Evolutionary conservation across 805 yeast species (phyloP), one percentile per base, ranked within the genome.

Genomic region (Suhomyces kilbournensis): DNA sequence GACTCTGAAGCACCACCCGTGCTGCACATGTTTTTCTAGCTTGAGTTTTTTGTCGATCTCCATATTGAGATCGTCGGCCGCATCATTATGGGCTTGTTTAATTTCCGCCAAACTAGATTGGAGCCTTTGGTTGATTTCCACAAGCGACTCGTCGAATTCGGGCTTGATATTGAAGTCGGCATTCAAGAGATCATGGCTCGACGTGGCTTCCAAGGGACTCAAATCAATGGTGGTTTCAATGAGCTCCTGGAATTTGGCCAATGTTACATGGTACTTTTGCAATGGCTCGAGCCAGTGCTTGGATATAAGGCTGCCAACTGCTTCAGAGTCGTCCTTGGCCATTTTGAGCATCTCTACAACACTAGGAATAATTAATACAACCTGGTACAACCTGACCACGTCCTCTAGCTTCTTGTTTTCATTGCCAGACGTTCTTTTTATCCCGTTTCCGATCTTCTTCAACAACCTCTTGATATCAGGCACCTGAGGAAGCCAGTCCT

Each of bases 1-100:
- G 20, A 94, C 80, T 60, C 98, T 78, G 78, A 93, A 82, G 67
- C 97, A 90, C 96, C 97, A 92, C 19, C 97, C 97, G 67, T 90
- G 96, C 25, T 80, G 82, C 56, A 81, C 88, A 64, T 93, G 97
- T 51, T 87, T 83, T 66, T 94, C 99, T 47, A 94, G 71, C 67
- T 94, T 94, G 57, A 94, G 77, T 67, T 91, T 91, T 72, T 91
- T 90, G 53, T 90, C 97, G 3, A 86, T 76, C 54, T 92, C 98
- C 69, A 91, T 82, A 12, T 81, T 80, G 35, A 94, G 78, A 58
- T 87, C 94, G 32, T 85, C 88, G 1, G 87, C 90, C 3, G 84
- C 84, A 5, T 78, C 77, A 42, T 72, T 66, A 65, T 91, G 96
- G 45, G 84, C 78, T 2, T 72, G 66, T 51, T 78, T 75, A 56